Base-by-base conservation (phyloP, 305 asterid species). In the Lippia alba region DNA sequence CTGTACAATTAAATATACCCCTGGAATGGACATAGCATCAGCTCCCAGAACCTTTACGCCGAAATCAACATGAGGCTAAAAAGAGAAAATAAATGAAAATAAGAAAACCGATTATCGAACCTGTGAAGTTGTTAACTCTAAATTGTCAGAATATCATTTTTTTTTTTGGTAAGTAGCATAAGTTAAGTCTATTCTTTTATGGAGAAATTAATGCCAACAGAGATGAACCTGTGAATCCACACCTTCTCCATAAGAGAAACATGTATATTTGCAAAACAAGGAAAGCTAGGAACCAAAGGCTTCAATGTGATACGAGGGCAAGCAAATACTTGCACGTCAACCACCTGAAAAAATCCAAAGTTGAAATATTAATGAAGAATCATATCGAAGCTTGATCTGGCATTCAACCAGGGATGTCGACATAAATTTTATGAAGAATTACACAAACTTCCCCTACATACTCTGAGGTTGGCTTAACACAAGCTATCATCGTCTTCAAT, bases 221-320 rank as follows among this genome's bases (percentile, higher is more conserved):
- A 70, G 30, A n/a, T 49, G 32, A 68, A 58, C 44, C 36, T 34
- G 32, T 34, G 32, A 61, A 40, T 18, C 59, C 72, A 56, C 70
- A 90, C 97, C 96, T 86, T 92, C 73, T 92, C 91, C 97, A 92
- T 88, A 55, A 92, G 90, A 70, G 97, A 92, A 77, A 89, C 87
- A 1, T 72, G 80, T 77, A 92, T 90, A 62, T 86, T 89, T 1
- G 89, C 88, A 12, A 92, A 92, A 74, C 96, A 92, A 73, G 97
- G 97, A 70, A 92, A 89, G 76, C 61, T 71, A 0, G 97, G 97
- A 67, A 92, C 96, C 46, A 89, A 77, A 30, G 97, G 97, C 88
- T 90, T 92, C 83, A 92, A 56, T 9, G 96, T 92, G 80, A 92
- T 90, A 12, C 97, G 90, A 0, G 96, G 96, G 67, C 72, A 80